phyloP scores from a whole-genome alignment of 2,329 filamentous ascomycete species.

The Colletotrichum eremochloae region DNA sequence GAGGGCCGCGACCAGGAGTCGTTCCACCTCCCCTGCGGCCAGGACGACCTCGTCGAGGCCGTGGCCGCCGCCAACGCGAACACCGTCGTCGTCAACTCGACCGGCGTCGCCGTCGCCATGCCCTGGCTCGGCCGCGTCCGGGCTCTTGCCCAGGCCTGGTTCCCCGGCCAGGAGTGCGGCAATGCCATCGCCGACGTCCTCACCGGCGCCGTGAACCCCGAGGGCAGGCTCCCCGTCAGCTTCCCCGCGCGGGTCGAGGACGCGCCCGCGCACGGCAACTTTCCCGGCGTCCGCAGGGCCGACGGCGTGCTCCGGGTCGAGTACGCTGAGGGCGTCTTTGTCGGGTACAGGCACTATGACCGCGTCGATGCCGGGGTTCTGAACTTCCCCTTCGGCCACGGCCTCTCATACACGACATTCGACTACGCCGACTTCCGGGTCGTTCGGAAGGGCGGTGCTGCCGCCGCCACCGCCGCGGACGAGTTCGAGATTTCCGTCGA shows the following conservation, averaged over 20 bases:
- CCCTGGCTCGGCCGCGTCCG: no score
- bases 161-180: slow-evolving; percentile 76
- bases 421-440: slow-evolving; percentile 61
- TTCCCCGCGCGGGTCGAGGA: slow-evolving; percentile 73
- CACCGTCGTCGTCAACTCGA: no score
- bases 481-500: slow-evolving; percentile 60
- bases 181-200: slow-evolving; percentile 77
- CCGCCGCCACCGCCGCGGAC: slow-evolving; percentile 49
- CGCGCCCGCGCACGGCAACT: slow-evolving; percentile 76
- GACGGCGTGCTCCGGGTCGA: slow-evolving; percentile 65
- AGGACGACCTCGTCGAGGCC: no score
- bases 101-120: no score
- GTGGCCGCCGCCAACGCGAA: no score
- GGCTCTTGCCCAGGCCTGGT: no score
- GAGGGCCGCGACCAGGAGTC: no score
- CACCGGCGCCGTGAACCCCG: slow-evolving; percentile 74
- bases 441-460: slow-evolving; percentile 53
- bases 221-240: slow-evolving; percentile 73
- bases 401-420: slow-evolving; percentile 74
- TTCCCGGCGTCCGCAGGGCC: slow-evolving; percentile 57
- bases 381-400: slow-evolving; percentile 76
- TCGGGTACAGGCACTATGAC: slow-evolving; percentile 78
- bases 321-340: slow-evolving; percentile 78
- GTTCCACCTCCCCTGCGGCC: no score
- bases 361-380: slow-evolving; percentile 67